A percentile compares a stretch with the other conserved stretches of the same genome.
phyloP scores from a whole-genome alignment of 202 grass and related monocot genomes.

The Hordeum pubiflorum region DNA sequence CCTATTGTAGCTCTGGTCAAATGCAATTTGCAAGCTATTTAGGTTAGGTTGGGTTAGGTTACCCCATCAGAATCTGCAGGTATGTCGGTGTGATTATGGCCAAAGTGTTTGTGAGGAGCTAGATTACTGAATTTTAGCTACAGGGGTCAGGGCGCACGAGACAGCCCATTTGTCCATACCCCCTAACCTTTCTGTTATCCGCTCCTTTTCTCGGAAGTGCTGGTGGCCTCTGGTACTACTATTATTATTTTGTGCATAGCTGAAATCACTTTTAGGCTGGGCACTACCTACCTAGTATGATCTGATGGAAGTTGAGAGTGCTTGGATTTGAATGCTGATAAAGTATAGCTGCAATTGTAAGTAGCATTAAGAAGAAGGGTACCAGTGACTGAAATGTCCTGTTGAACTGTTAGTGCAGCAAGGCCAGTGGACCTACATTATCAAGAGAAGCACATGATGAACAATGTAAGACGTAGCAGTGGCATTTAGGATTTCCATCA shows the following conservation, averaged over 20 bases:
- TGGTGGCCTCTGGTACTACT: too few species aligned
- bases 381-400: not conserved
- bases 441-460: not conserved
- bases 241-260: not conserved
- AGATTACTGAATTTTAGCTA: not conserved
- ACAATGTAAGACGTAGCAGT: not conserved
- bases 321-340: not conserved
- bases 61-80: not conserved
- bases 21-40: not conserved
- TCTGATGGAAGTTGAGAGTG: not conserved
- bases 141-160: not conserved
- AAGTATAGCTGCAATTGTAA: not conserved
- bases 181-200: not conserved
- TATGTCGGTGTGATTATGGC: not conserved
- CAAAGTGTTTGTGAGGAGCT: not conserved
- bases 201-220: not conserved
- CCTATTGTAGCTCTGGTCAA: not conserved
- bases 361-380: not conserved
- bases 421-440: not conserved
- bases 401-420: not conserved
- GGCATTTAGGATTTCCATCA: not conserved
- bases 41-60: not conserved
- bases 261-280: not conserved
- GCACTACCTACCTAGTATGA: not conserved
- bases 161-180: not conserved